phyloP scores from a whole-genome alignment of 345 rosid species.

The Linum trigynum region DNA sequence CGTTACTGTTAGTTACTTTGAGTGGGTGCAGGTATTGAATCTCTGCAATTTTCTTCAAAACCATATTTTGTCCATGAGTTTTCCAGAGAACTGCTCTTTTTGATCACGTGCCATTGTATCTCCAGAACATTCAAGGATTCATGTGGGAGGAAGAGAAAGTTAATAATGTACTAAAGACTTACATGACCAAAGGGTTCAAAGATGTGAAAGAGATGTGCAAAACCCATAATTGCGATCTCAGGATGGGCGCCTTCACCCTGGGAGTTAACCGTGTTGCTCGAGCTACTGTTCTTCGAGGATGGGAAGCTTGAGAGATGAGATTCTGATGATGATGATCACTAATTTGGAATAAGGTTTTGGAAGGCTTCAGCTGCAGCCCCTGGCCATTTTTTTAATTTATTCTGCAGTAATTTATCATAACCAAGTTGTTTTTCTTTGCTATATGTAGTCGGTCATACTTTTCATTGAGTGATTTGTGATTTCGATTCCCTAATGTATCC shows the following conservation, averaged over 20 bases:
- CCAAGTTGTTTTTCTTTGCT: not conserved
- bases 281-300: slow-evolving; percentile 18
- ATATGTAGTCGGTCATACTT: no score
- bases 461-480: not conserved
- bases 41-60: no score
- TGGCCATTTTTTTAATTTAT: not conserved
- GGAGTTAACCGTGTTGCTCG: slow-evolving; percentile 21
- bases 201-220: slow-evolving; percentile 19
- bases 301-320: slow-evolving; percentile 13
- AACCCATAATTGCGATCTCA: slow-evolving; percentile 15
- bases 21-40: slow-evolving; percentile 19
- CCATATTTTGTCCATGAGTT: no score
- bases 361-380: not conserved
- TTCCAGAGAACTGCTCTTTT: no score
- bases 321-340: not conserved
- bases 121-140: slow-evolving; percentile 24
- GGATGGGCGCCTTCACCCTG: slow-evolving; percentile 22
- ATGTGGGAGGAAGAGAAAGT: slow-evolving; percentile 27
- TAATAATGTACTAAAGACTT: slow-evolving; percentile 14
- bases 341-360: not conserved
- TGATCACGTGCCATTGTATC: no score
- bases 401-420: not conserved
- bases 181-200: slow-evolving; percentile 18
- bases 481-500: not conserved
- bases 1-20: slow-evolving; percentile 21